Evolutionary conservation across 2,329 filamentous ascomycete species (phyloP).

Genomic region (Sclerotinia sclerotiorum): DNA sequence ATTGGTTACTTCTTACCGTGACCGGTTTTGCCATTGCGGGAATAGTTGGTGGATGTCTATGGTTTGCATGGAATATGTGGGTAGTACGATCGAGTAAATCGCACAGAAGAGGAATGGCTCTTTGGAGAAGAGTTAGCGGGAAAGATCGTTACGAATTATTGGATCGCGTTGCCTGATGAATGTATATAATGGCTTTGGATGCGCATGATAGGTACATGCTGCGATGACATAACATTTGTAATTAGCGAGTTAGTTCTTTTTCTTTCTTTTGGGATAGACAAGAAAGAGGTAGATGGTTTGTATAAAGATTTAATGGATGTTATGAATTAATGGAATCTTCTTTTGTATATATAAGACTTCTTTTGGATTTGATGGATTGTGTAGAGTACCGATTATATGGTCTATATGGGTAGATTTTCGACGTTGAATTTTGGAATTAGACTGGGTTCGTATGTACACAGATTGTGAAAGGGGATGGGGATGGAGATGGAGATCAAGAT

Average conservation of each 20-base stretch:
- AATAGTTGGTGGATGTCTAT: conserved; percentile 34
- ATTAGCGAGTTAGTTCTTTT: not conserved
- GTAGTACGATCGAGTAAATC: conserved; percentile 29
- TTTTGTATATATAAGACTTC: not conserved
- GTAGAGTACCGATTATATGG: too few relatives aligned
- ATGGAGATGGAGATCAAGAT: too few relatives aligned
- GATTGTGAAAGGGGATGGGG: too few relatives aligned
- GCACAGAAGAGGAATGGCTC: conserved; percentile 24
- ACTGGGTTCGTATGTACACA: too few relatives aligned
- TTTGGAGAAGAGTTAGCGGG: conserved; percentile 35
- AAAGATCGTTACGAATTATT: conserved; percentile 39
- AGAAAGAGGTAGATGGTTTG: conserved; percentile 12
- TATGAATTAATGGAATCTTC: conserved; percentile 14
- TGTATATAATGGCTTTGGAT: not conserved
- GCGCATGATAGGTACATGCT: not conserved
- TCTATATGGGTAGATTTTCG: too few relatives aligned
- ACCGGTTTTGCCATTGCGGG: conserved; percentile 40
- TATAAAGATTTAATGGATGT: conserved; percentile 11
- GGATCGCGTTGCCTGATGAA: conserved; percentile 36
- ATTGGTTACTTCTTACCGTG: conserved; percentile 43
- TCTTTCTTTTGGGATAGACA: not conserved
- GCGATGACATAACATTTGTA: not conserved
- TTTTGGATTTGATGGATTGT: not conserved
- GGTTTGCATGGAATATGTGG: conserved; percentile 38
- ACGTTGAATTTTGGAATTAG: too few relatives aligned